Conservation (phyloP, 257 asterid genomes). For the Lithospermum erythrorhizon region DNA sequence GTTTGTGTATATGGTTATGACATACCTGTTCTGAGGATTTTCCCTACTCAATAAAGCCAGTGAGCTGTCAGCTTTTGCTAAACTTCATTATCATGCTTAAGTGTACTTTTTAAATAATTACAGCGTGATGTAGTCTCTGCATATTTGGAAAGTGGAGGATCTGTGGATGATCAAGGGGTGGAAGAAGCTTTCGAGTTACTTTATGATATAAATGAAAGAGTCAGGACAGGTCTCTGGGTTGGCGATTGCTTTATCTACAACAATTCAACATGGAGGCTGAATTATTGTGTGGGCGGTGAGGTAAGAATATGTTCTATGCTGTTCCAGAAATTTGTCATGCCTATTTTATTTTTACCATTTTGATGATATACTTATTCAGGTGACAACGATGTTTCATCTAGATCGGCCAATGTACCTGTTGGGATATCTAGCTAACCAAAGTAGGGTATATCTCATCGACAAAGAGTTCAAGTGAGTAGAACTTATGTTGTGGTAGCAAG, state of each 20-base stretch:
- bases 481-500: constrained; percentile 11
- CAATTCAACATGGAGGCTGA: constrained; percentile 94
- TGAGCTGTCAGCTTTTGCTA: not conserved
- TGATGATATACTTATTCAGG: constrained; percentile 28
- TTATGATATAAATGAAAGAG: constrained; percentile 91
- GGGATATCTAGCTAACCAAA: constrained; percentile 92
- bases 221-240: constrained; percentile 95
- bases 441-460: constrained; percentile 80
- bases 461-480: constrained; percentile 90
- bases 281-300: constrained; percentile 98
- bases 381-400: constrained; percentile 94
- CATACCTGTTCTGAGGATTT: not conserved
- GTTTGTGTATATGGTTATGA: not conserved
- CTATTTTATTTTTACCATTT: constrained; percentile 1
- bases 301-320: constrained; percentile 24
- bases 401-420: constrained; percentile 97
- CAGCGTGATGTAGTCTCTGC: constrained; percentile 96
- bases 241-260: constrained; percentile 98
- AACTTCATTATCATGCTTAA: constrained; percentile 9
- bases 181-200: constrained; percentile 98
- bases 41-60: not conserved
- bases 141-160: constrained; percentile 78
- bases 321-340: not conserved
- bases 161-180: constrained; percentile 89
- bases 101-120: constrained; percentile 17